Evolutionary conservation across 1,284 basidiomycete genomes (phyloP).

Genomic region (Rhodotorula sp.): DNA sequence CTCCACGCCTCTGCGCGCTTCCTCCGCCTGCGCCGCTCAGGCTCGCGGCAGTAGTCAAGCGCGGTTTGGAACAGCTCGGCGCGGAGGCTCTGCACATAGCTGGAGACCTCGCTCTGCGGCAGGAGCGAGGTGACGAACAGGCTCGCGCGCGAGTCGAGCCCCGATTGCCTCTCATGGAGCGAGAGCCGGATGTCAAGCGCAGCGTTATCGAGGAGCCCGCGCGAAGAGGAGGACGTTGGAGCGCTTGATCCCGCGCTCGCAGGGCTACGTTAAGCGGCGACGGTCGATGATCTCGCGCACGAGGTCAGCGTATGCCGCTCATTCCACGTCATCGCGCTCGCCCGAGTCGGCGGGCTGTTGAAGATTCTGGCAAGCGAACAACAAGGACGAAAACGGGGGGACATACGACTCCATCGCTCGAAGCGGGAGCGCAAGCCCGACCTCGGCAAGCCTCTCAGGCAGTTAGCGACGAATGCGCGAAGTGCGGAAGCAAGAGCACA

Average conservation of each 20-base stretch:
- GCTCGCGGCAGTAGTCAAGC: conserved; percentile 86
- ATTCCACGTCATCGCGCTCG: conserved; percentile 66
- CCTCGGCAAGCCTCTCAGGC: too few relatives aligned
- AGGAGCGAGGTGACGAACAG: conserved; percentile 94
- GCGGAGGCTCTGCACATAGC: conserved; percentile 82
- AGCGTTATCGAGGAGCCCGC: conserved; percentile 77
- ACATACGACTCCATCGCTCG: conserved; percentile 53
- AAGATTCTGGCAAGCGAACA: conserved; percentile 69
- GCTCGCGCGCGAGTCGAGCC: conserved; percentile 84
- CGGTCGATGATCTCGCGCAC: conserved; percentile 74
- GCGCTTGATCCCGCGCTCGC: conserved; percentile 86
- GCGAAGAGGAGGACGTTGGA: conserved; percentile 90
- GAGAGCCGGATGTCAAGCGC: conserved; percentile 78
- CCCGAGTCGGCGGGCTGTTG: conserved; percentile 10
- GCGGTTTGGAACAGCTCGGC: conserved; percentile 83
- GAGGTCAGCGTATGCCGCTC: conserved; percentile 69
- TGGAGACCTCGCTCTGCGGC: conserved; percentile 71
- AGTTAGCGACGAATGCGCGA: too few relatives aligned
- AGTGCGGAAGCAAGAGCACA: too few relatives aligned
- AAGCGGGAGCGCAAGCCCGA: too few relatives aligned
- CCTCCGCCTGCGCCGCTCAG: conserved; percentile 83
- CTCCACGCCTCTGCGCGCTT: too few relatives aligned
- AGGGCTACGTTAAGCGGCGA: conserved; percentile 73
- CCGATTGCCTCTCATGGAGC: conserved; percentile 79
- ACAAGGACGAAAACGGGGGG: conserved; percentile 93